Conservation (phyloP, 331 rosid genomes). For the Quercus phellos region DNA sequence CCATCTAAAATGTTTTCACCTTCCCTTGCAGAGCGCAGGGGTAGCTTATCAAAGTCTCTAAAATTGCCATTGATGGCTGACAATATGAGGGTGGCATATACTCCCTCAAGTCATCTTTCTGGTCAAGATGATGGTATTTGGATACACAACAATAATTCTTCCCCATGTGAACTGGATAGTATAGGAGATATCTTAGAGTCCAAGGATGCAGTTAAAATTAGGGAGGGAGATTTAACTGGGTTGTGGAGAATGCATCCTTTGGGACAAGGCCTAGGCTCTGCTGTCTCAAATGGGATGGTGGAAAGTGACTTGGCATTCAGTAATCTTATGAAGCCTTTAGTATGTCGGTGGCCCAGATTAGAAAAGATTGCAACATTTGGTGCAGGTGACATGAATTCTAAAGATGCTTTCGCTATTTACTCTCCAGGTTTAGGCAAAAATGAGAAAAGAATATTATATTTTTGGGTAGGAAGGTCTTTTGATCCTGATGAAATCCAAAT, state of each 20-base stretch:
- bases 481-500: constrained; percentile 34
- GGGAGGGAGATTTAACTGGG: constrained; percentile 31
- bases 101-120: constrained; percentile 32
- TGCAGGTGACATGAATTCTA: constrained; percentile 57
- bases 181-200: constrained; percentile 26
- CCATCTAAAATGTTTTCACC: constrained; percentile 56
- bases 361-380: constrained; percentile 53
- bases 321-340: constrained; percentile 35
- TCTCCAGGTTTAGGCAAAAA: constrained; percentile 41
- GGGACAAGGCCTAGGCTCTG: constrained; percentile 24
- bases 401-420: constrained; percentile 63
- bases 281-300: constrained; percentile 32
- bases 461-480: constrained; percentile 83
- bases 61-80: constrained; percentile 61
- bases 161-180: constrained; percentile 26
- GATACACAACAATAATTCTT: constrained; percentile 27
- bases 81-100: constrained; percentile 32
- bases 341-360: constrained; percentile 75
- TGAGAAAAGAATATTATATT: constrained; percentile 47
- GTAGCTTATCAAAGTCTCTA: constrained; percentile 67
- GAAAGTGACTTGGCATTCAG: constrained; percentile 28
- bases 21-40: constrained; percentile 91
- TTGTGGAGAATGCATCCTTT: constrained; percentile 16
- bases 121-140: constrained; percentile 30
- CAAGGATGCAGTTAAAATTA: constrained; percentile 30